Evolutionary conservation across 306 rosid genomes (phyloP), one percentile per base, ranked within the genome.

Genomic region (Gleditsia sinensis): DNA sequence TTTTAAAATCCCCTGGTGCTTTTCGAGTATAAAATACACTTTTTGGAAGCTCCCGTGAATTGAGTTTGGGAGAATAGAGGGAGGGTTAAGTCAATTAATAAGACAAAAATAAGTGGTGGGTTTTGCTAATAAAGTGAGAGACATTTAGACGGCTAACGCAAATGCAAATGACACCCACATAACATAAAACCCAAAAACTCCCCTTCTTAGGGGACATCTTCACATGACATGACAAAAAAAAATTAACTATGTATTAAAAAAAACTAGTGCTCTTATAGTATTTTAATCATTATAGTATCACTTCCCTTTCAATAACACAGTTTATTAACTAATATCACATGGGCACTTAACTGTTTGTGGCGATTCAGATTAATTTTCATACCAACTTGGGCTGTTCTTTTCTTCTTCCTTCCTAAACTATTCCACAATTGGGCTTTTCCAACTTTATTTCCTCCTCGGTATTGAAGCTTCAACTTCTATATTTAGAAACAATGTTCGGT

Each of bases 181-280:
- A 54, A 83, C 75, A 82, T 82, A 67, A 51, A 67, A 79, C 83
- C 81, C 81, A 85, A 78, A 84, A 25, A 28, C 80, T 72, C 69
- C 61, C 71, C 62, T 75, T n/a, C 75, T 51, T 66, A 70, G 85
- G 78, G 69, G 71, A 70, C 92, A 85, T 83, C 51, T 83, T 70
- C 89, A 78, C 92, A 82, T 87, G 87, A 83, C 67, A 80, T 69
- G 86, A 85, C 90, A 77, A 77, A n/a, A n/a, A n/a, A n/a, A n/a
- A 68, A 60, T 42, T 25, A 34, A 62, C 28, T 33, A 20, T 69
- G 64, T 49, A 32, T n/a, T n/a, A 25, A 39, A 72, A 71, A 12
- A 28, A 79, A 39, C 34, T 20, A 28, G n/a, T n/a, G n/a, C 25
- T 43, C 33, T 63, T 30, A 20, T 82, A 58, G 39, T 34, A 45